A percentile compares a stretch with the other conserved stretches of the same genome.
phyloP scores from a whole-genome alignment of 345 rosid species.

The Carallia brachiata region DNA sequence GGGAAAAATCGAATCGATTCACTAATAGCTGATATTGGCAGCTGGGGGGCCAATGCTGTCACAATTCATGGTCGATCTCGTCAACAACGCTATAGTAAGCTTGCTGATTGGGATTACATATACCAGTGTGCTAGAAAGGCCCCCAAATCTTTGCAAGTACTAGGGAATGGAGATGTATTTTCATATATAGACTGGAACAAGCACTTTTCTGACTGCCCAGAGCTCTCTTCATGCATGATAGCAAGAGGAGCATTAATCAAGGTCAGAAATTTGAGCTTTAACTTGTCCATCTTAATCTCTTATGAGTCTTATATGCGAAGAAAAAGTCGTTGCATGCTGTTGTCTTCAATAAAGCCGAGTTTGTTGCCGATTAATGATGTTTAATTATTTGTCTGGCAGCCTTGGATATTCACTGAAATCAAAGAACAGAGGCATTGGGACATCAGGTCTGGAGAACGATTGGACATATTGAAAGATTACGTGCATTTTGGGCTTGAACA shows the following conservation, averaged over 20 bases:
- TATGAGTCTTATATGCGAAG: not conserved
- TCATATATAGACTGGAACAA: conserved; percentile 86
- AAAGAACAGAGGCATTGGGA: conserved; percentile 98
- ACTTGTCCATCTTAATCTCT: not conserved
- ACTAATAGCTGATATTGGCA: conserved; percentile 61
- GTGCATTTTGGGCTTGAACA: conserved; percentile 80
- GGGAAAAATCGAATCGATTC: conserved; percentile 82
- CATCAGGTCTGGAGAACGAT: conserved; percentile 76
- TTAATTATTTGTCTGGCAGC: conserved; percentile 44
- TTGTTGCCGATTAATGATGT: conserved; percentile 2
- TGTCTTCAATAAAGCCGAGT: not conserved
- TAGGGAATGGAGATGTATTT: conserved; percentile 85
- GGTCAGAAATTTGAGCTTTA: conserved; percentile 31
- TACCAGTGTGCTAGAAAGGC: conserved; percentile 67
- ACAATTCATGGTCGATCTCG: conserved; percentile 93
- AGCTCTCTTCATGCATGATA: conserved; percentile 84
- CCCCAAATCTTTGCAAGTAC: conserved; percentile 56
- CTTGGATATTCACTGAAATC: conserved; percentile 97
- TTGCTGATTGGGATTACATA: conserved; percentile 92
- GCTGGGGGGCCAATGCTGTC: conserved; percentile 88
- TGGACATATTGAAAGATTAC: conserved; percentile 78
- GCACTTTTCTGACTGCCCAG: conserved; percentile 66
- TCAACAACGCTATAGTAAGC: conserved; percentile 87
- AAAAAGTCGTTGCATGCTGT: not conserved
- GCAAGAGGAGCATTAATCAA: conserved; percentile 91